Percentiles rank a stretch among this genome's conserved stretches.
Evolutionary conservation across 768 basidiomycete species (phyloP).

Genomic region (Gymnopilus junonius): DNA sequence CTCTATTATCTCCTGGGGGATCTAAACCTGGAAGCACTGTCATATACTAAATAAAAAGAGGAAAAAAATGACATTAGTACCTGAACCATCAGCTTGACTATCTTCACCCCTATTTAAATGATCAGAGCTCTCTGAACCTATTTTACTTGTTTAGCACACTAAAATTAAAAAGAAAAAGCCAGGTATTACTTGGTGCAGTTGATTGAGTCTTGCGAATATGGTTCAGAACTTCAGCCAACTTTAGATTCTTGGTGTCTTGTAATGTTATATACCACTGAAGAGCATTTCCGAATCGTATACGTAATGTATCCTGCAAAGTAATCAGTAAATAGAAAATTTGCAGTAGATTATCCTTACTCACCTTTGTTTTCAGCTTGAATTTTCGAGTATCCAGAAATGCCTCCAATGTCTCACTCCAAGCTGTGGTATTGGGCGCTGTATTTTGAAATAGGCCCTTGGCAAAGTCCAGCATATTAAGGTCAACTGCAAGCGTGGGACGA

Average conservation of each 20-base stretch:
- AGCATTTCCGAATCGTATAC: neutral
- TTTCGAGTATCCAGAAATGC: neutral
- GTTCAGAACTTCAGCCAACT: neutral
- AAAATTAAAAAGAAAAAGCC: no score
- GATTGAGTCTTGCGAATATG: neutral
- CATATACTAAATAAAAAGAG: no score
- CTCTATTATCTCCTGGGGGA: no score
- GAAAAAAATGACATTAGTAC: no score
- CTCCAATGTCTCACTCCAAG: neutral
- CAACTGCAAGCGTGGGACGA: neutral
- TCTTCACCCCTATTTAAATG: no score
- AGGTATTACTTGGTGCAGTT: no score
- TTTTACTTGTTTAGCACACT: no score
- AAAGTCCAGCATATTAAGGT: neutral
- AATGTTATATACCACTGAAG: neutral
- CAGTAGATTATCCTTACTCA: neutral
- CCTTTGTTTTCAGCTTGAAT: neutral
- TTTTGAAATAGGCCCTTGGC: neutral
- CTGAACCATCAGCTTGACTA: no score
- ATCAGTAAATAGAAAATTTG: neutral
- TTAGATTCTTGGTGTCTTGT: no score
- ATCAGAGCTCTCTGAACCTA: no score
- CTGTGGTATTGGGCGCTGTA: neutral
- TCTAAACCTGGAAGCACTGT: no score
- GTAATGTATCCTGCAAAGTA: neutral